Base-by-base conservation (phyloP, 306 rosid genomes). In the Sicyos edulis region DNA sequence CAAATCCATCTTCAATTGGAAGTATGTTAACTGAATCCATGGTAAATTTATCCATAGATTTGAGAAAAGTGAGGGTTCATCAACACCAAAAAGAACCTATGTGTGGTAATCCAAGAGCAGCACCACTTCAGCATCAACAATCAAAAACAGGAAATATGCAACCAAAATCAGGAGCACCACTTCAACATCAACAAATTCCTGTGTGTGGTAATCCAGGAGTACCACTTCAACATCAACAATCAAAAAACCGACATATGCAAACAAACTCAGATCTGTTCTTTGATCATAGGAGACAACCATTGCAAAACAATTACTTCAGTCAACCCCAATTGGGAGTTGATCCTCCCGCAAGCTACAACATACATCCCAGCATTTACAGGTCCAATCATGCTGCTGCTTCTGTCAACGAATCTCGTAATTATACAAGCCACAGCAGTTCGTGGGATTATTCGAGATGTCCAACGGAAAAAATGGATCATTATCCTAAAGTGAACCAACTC, bases 391-490 rank as follows among this genome's bases (percentile, higher is more conserved):
- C 0, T 60, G 45, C 64, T 61, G 47, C 47, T 42, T 26, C 32
- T 49, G 3, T 0, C n/a, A 77, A 53, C 70, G 74, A 61, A 58
- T 21, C 6, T 71, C 44, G 17, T 22, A 42, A 20, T 42, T 40
- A 54, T 74, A 42, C 50, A 72, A 75, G 52, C 16, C 72, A 70
- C 17, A 67, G 55, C 47, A 42, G 47, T 63, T 60, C 75, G 11
- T 70, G 55, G 68, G 40, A 60, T 20, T 21, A 70, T 76, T 73
- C 66, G 12, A 74, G 83, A 49, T 69, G 17, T 57, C 87, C 95
- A 77, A 61, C 80, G 67, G 17, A 55, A 49, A 74, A 70, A 54
- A 44, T 75, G 57, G 47, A 42, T 42, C 47, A 42, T 42, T 7
- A 42, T 42, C 47, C 47, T 42, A 42, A 9, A 42, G 47, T 42